phyloP scores from a whole-genome alignment of 257 asterid species.

The Ilex aquifolium region DNA sequence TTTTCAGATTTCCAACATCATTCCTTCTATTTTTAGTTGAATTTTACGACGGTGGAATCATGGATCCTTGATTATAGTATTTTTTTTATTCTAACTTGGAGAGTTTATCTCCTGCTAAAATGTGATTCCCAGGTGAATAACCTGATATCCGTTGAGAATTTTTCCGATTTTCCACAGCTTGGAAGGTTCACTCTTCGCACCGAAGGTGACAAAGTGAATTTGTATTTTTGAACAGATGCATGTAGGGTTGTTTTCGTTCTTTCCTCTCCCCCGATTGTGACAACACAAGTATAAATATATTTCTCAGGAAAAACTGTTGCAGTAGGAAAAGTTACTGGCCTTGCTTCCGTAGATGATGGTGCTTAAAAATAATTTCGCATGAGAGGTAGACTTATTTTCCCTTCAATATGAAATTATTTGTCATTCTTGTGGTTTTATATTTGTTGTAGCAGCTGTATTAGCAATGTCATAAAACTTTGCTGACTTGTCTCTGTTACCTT shows the following conservation, averaged over 20 bases:
- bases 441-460: not conserved
- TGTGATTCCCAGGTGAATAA: slow-evolving; percentile 63
- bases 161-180: slow-evolving; percentile 67
- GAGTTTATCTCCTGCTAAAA: slow-evolving; percentile 4
- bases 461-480: no score
- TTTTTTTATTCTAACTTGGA: slow-evolving; percentile 4
- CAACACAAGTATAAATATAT: slow-evolving; percentile 1
- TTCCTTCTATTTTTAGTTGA: no score
- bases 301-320: slow-evolving; percentile 76
- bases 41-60: no score
- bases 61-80: not conserved
- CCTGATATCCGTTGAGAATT: slow-evolving; percentile 74
- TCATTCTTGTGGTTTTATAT: not conserved
- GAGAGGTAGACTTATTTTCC: not conserved
- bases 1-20: no score
- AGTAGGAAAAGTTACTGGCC: slow-evolving; percentile 49
- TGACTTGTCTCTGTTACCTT: no score
- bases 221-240: not conserved
- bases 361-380: slow-evolving; percentile 5
- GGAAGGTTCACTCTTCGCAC: slow-evolving; percentile 95
- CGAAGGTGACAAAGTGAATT: slow-evolving; percentile 50
- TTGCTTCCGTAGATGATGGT: slow-evolving; percentile 21
- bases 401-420: not conserved
- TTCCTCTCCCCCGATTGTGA: not conserved
- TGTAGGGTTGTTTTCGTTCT: slow-evolving; percentile 7